Percentiles rank a stretch among this genome's conserved stretches.
phyloP scores from a whole-genome alignment of 2,329 filamentous ascomycete genomes.

The Rhynchosporium agropyri region DNA sequence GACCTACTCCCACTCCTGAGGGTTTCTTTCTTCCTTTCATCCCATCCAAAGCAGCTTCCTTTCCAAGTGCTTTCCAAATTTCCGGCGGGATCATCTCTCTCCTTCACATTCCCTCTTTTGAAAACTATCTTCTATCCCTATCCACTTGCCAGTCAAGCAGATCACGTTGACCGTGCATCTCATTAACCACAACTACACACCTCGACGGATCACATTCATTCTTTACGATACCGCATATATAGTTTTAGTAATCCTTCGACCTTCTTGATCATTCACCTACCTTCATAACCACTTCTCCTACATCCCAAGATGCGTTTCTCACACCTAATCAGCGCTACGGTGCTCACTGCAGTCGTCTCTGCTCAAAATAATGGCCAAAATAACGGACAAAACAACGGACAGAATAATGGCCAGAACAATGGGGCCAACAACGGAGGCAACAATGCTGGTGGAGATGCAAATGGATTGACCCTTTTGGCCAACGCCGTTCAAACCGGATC shows the following conservation, averaged over 20 bases:
- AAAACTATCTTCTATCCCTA: slow-evolving; percentile 31
- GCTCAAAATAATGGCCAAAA: slow-evolving; percentile 27
- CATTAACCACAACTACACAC: slow-evolving; percentile 36
- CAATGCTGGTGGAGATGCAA: slow-evolving; percentile 10
- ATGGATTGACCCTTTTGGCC: slow-evolving; percentile 34
- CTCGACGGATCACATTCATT: slow-evolving; percentile 42
- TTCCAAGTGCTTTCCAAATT: slow-evolving; percentile 27
- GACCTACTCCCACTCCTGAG: slow-evolving; percentile 31
- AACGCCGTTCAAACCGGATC: slow-evolving; percentile 40
- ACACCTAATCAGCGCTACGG: slow-evolving; percentile 34
- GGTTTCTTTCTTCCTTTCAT: slow-evolving; percentile 30
- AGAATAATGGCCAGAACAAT: slow-evolving; percentile 27
- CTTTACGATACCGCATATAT: slow-evolving; percentile 26
- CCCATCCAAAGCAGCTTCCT: slow-evolving; percentile 32
- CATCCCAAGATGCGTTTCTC: slow-evolving; percentile 38
- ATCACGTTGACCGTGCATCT: slow-evolving; percentile 45
- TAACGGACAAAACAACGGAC: slow-evolving; percentile 28
- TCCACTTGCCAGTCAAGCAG: slow-evolving; percentile 43
- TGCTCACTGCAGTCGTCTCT: slow-evolving; percentile 32
- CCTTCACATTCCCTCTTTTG: slow-evolving; percentile 38
- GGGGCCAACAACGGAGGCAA: slow-evolving; percentile 32
- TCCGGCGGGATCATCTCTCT: slow-evolving; percentile 37
- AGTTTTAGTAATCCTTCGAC: slow-evolving; percentile 24
- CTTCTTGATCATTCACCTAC: background rate
- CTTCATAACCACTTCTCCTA: slow-evolving; percentile 12